These are phyloP conservation scores for Hypsizygus marmoreus DNA, from an alignment of 768 basidiomycete species.

Conservation along the genomic window DNA sequence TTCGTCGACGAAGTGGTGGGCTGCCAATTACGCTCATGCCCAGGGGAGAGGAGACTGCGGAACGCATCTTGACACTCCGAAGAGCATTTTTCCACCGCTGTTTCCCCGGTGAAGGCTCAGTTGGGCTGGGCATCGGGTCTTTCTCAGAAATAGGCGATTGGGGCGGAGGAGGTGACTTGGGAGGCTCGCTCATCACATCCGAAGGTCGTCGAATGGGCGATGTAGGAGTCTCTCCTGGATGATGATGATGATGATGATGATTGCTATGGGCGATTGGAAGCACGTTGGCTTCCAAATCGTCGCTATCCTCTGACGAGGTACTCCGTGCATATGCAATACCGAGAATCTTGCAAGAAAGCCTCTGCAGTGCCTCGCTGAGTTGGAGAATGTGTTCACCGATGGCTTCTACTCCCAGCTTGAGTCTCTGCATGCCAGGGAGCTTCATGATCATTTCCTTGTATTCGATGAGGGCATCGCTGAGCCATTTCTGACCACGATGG, in stretches of 20 bases:
- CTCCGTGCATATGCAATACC: slow-evolving; percentile 22
- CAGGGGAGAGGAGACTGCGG: slow-evolving; percentile 24
- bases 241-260: slow-evolving; percentile 4
- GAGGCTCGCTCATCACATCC: slow-evolving; percentile 21
- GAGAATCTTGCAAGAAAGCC: slow-evolving; percentile 25
- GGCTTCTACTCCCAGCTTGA: slow-evolving; percentile 13
- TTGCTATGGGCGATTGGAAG: slow-evolving; percentile 24
- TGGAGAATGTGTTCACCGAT: slow-evolving; percentile 18
- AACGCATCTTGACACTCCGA: slow-evolving; percentile 44
- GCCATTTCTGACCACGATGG: slow-evolving; percentile 70
- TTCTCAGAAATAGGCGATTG: slow-evolving; percentile 21
- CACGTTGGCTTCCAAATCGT: slow-evolving; percentile 30
- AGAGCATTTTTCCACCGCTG: slow-evolving; percentile 47
- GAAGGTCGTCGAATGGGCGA: slow-evolving; percentile 19
- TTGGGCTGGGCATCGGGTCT: slow-evolving; percentile 14
- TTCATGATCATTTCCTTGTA: slow-evolving; percentile 36
- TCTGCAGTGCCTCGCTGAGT: slow-evolving; percentile 18
- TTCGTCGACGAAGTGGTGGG: slow-evolving; percentile 35
- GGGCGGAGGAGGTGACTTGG: slow-evolving; percentile 15
- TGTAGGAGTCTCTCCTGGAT: slow-evolving; percentile 8
- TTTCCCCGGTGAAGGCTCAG: slow-evolving; percentile 33
- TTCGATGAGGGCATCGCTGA: slow-evolving; percentile 60
- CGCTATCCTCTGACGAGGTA: slow-evolving; percentile 23
- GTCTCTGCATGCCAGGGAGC: slow-evolving; percentile 27
- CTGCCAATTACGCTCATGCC: slow-evolving; percentile 7